Percentiles rank a stretch among this genome's conserved stretches.
These are phyloP conservation scores for Aspergillus sclerotialis DNA, from an alignment of 2,329 filamentous ascomycete species.

Conservation along the genomic window DNA sequence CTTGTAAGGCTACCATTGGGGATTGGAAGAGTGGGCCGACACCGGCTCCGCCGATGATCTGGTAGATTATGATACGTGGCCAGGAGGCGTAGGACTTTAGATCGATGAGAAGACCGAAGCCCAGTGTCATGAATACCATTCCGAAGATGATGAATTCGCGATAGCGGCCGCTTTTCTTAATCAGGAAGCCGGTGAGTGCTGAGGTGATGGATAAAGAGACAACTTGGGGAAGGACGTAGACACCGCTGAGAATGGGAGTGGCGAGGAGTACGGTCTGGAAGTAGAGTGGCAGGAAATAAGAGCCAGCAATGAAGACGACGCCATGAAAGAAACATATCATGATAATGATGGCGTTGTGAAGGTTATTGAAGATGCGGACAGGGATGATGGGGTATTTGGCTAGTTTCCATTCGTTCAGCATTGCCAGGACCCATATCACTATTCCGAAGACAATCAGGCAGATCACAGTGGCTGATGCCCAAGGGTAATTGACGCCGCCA, in stretches of 20 bases:
- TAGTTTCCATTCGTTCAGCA: slow-evolving; percentile 64
- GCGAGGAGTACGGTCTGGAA: slow-evolving; percentile 69
- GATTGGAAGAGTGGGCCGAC: slow-evolving; percentile 58
- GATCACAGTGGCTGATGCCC: slow-evolving; percentile 67
- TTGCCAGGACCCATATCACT: slow-evolving; percentile 57
- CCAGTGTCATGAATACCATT: slow-evolving; percentile 54
- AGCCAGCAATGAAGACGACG: slow-evolving; percentile 67
- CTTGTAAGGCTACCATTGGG: slow-evolving; percentile 58
- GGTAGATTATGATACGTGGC: slow-evolving; percentile 45
- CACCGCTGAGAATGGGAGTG: slow-evolving; percentile 63
- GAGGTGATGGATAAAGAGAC: slow-evolving; percentile 60
- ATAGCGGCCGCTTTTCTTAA: slow-evolving; percentile 66
- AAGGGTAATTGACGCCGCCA: slow-evolving; percentile 68
- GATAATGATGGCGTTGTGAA: slow-evolving; percentile 61
- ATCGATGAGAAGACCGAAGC: slow-evolving; percentile 59
- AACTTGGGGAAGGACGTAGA: slow-evolving; percentile 66
- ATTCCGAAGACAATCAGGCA: slow-evolving; percentile 71
- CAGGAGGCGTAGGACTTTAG: slow-evolving; percentile 47
- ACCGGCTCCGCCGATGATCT: slow-evolving; percentile 55
- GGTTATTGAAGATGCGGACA: slow-evolving; percentile 58
- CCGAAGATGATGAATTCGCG: slow-evolving; percentile 54
- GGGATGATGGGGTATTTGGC: slow-evolving; percentile 76
- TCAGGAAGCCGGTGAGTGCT: slow-evolving; percentile 56
- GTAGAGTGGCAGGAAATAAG: slow-evolving; percentile 79
- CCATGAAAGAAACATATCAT: slow-evolving; percentile 65